phyloP scores from a whole-genome alignment of 2,329 filamentous ascomycete species.

The Hymenoscyphus albidus region DNA sequence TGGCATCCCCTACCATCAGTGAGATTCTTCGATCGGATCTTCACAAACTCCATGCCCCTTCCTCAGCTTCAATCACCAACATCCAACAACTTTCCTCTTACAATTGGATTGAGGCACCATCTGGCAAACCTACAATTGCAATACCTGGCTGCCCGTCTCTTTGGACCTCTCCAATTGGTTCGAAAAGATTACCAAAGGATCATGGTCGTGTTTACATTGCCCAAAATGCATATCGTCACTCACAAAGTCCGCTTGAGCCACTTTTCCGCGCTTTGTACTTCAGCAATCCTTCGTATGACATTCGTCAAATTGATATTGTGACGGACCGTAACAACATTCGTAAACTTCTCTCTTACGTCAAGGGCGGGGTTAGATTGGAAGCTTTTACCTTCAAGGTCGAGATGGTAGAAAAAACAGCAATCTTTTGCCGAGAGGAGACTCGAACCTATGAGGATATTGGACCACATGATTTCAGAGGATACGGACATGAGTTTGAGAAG shows the following conservation, averaged over 20 bases:
- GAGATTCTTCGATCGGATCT: conserved; percentile 27
- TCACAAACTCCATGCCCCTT: conserved; percentile 16
- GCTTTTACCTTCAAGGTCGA: conserved; percentile 43
- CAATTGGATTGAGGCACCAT: conserved; percentile 44
- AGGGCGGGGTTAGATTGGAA: conserved; percentile 30
- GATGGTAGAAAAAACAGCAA: conserved; percentile 36
- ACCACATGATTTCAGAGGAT: conserved; percentile 40
- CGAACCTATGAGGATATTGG: conserved; percentile 32
- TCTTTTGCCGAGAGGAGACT: conserved; percentile 39
- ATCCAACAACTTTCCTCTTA: conserved; percentile 45
- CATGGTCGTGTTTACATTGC: conserved; percentile 41
- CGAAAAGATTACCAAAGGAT: conserved; percentile 36
- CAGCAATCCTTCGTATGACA: conserved; percentile 34
- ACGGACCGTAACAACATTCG: conserved; percentile 47
- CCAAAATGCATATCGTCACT: conserved; percentile 45
- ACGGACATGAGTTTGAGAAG: conserved; percentile 44
- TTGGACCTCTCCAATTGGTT: conserved; percentile 36
- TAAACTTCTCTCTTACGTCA: conserved; percentile 45
- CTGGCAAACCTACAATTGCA: conserved; percentile 39
- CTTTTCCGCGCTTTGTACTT: conserved; percentile 44
- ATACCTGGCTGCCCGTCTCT: conserved; percentile 42
- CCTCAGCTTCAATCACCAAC: conserved; percentile 35
- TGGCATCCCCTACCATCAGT: conserved; percentile 10
- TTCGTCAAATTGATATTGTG: conserved; percentile 37
- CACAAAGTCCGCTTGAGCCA: conserved; percentile 43